Evolutionary conservation across 2,329 filamentous ascomycete species (phyloP), one percentile per base, ranked within the genome.

Genomic region (Ceratocystis colombiana): DNA sequence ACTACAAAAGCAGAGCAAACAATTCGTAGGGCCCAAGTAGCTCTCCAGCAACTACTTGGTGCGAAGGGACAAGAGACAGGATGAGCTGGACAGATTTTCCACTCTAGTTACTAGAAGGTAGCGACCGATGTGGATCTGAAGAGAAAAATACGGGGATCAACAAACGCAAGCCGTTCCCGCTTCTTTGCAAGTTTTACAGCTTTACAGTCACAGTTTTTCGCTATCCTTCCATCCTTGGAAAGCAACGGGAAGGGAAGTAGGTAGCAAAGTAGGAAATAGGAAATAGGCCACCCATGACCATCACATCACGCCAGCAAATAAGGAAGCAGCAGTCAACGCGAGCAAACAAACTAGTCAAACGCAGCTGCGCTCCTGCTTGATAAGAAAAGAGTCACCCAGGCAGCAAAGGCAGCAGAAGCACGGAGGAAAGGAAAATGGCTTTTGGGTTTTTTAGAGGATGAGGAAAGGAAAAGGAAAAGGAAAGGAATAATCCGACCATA

Each of bases 111-210:
- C 3, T 50, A 6, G 25, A 57, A 57, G 53, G 53, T 57, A 30
- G 53, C 10, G 53, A 10, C 53, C 53, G 53, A 15, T 12, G 53
- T 55, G 48, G 46, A 28, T 65, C 33, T 45, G 50, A 28, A 46
- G 44, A 65, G 50, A 50, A 57, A 57, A 59, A 59, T 15, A 28
- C 20, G 44, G 30, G 63, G 50, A 57, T 53, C 22, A 25, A n/a
- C 37, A 59, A 41, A 20, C 48, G 30, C 63, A 53, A 65, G 48
- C 63, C 33, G 48, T 46, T 53, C 30, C 20, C 22, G 20, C 30
- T 55, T 41, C 41, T 53, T 46, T 65, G 22, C 20, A 37, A 22
- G 44, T 28, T 53, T 65, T 30, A 46, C 30, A 46, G 17, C 45
- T 53, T 41, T 48, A 57, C 63, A 41, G 20, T 53, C 57, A 48